Evolutionary conservation across 2,329 filamentous ascomycete species (phyloP).

Genomic region (Scedosporium aurantiacum): DNA sequence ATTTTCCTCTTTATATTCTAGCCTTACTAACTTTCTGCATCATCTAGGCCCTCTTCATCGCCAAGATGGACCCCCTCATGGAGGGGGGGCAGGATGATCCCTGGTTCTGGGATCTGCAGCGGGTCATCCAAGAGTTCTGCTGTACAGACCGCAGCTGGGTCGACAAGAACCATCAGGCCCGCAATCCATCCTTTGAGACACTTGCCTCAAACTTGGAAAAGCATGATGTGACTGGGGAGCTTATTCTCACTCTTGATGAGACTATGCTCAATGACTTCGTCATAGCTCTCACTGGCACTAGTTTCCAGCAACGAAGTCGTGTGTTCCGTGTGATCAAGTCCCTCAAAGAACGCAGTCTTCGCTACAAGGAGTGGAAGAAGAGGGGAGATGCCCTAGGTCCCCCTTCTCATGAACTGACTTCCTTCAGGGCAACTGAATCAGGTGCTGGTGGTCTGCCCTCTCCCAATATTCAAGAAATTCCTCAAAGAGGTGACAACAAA

Average conservation of each 20-base stretch:
- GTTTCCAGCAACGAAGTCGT: constrained; percentile 34
- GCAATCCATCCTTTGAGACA: constrained; percentile 5
- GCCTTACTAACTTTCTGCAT: not conserved
- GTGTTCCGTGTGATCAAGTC: too few relatives aligned
- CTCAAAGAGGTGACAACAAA: too few relatives aligned
- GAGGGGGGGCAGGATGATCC: constrained; percentile 43
- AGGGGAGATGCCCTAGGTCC: too few relatives aligned
- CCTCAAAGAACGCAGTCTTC: too few relatives aligned
- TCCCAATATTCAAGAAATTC: too few relatives aligned
- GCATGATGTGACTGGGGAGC: constrained; percentile 54
- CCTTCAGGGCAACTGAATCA: too few relatives aligned
- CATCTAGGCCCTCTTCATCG: not conserved
- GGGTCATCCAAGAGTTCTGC: constrained; percentile 57
- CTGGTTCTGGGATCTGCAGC: constrained; percentile 60
- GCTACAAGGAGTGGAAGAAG: too few relatives aligned
- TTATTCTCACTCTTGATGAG: constrained; percentile 47
- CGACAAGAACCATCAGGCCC: constrained; percentile 29
- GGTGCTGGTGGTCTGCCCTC: too few relatives aligned
- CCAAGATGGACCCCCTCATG: constrained; percentile 10
- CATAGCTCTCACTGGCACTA: constrained; percentile 43
- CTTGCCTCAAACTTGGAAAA: constrained; percentile 47
- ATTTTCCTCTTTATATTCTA: not conserved
- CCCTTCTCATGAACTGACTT: too few relatives aligned
- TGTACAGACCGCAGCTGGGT: constrained; percentile 37
- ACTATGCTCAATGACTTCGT: constrained; percentile 38